phyloP scores from a whole-genome alignment of 768 basidiomycete species.

The Russula vinacea region DNA sequence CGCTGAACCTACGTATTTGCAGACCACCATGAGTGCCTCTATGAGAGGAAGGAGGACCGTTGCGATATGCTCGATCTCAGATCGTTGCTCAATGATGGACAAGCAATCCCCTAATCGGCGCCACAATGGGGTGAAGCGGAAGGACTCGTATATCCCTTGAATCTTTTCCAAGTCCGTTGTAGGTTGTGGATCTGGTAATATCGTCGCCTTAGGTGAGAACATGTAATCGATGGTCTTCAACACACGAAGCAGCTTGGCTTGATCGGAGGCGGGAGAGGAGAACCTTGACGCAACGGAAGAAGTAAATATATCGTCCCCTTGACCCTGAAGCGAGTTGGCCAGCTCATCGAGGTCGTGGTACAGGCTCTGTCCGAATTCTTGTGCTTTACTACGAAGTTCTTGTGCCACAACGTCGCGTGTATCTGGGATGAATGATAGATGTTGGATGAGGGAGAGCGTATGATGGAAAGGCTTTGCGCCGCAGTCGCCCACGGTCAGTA shows the following conservation, averaged over 20 bases:
- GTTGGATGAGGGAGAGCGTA: conserved; percentile 86
- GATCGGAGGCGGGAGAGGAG: conserved; percentile 88
- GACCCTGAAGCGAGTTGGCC: conserved; percentile 54
- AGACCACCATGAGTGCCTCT: conserved; percentile 97
- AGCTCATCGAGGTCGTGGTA: conserved; percentile 77
- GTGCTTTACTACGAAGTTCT: conserved; percentile 81
- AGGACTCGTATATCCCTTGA: conserved; percentile 83
- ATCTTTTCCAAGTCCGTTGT: conserved; percentile 74
- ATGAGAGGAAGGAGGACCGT: conserved; percentile 92
- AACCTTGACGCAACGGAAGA: conserved; percentile 82
- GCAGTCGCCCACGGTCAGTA: conserved; percentile 96
- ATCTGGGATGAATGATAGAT: conserved; percentile 84
- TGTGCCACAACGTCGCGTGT: conserved; percentile 85
- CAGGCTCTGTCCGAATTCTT: conserved; percentile 79
- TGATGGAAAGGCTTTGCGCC: conserved; percentile 95
- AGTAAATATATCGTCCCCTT: conserved; percentile 53
- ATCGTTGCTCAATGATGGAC: conserved; percentile 71
- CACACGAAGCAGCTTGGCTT: conserved; percentile 94
- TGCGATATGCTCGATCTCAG: conserved; percentile 82
- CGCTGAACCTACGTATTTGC: conserved; percentile 85
- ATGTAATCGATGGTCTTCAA: conserved; percentile 98
- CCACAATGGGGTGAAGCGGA: conserved; percentile 90
- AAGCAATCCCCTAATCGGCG: conserved; percentile 86
- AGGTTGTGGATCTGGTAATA: conserved; percentile 38
- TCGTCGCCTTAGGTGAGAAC: conserved; percentile 62